Evolutionary conservation across 129 eudicot genomes (phyloP).

Genomic region (Pittosporum tobira): DNA sequence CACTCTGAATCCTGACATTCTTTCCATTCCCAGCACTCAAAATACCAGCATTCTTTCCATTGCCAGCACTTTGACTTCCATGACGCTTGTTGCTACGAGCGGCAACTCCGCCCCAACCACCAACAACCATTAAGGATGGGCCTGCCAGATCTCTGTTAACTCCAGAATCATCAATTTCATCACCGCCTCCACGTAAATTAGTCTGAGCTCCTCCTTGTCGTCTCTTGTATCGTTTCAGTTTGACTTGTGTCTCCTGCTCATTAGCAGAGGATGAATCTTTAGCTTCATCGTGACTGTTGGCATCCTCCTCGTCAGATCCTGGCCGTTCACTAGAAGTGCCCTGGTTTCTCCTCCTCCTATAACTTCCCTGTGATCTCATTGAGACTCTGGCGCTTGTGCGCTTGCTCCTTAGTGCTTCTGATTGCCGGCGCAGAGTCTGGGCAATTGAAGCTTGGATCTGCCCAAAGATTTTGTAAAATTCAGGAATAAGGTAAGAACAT

Average conservation of each 20-base stretch:
- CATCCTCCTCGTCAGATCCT: slow-evolving; percentile 63
- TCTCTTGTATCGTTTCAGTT: slow-evolving; percentile 42
- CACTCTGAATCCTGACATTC: slow-evolving; percentile 19
- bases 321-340: slow-evolving; percentile 30
- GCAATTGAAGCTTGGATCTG: slow-evolving; percentile 92
- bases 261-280: slow-evolving; percentile 70
- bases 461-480: slow-evolving; percentile 6
- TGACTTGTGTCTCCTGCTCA: slow-evolving; percentile 41
- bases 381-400: slow-evolving; percentile 41
- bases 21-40: slow-evolving; percentile 24
- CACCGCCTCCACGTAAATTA: slow-evolving; percentile 42
- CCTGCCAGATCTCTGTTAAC: slow-evolving; percentile 32
- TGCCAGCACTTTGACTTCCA: slow-evolving; percentile 33
- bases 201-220: slow-evolving; percentile 40
- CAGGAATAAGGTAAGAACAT: not conserved
- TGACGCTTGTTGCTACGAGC: slow-evolving; percentile 52
- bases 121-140: slow-evolving; percentile 38
- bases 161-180: slow-evolving; percentile 47
- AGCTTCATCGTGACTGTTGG: slow-evolving; percentile 34
- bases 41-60: slow-evolving; percentile 33
- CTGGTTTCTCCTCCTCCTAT: slow-evolving; percentile 47
- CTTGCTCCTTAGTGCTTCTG: slow-evolving; percentile 78
- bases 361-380: slow-evolving; percentile 37
- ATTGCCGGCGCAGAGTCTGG: slow-evolving; percentile 62
- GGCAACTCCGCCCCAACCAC: slow-evolving; percentile 76